Evolutionary conservation across 345 rosid species (phyloP), one percentile per base, ranked within the genome.

Genomic region (Aquilaria sinensis): DNA sequence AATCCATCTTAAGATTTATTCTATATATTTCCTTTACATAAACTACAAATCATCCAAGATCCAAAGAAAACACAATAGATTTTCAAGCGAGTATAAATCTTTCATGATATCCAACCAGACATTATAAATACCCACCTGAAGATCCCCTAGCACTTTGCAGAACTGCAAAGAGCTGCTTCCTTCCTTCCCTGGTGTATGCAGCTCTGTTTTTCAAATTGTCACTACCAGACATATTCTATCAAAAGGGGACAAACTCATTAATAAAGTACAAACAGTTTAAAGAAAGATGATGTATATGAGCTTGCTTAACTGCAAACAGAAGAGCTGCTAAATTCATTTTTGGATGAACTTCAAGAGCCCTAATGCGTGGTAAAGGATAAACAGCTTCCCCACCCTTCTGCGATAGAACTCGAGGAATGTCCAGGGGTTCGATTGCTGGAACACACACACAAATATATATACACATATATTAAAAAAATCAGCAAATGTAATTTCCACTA

Each of bases 101-200:
- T 54, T 37, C 43, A 37, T 37, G 37, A 56, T 37, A 47, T 23
- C 16, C 10, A 71, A 67, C 51, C 48, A 58, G 62, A 74, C 57
- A 30, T 10, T 31, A 54, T 43, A 58, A 70, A 45, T 1, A 59
- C 57, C 76, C 71, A 94, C 99, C 99, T 85, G 99, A 88, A 62
- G 97, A 94, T 54, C 97, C 97, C 78, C 92, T 86, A 47, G 97
- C 97, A 86, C 92, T 90, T 79, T 94, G 99, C 77, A 94, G 73
- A 75, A 94, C 95, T 57, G 97, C 85, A 81, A 94, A 94, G 34
- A 94, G 99, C 67, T 88, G 99, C 66, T 91, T 94, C 79, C 99
- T 86, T 70, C 97, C 99, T 75, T 86, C 99, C 74, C 93, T 83
- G 46, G 97, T 83, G 77, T 83, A 82, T 70, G 96, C 74, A 57